phyloP scores from a whole-genome alignment of 148 eudicot genomes.

The Nepenthes gracilis region DNA sequence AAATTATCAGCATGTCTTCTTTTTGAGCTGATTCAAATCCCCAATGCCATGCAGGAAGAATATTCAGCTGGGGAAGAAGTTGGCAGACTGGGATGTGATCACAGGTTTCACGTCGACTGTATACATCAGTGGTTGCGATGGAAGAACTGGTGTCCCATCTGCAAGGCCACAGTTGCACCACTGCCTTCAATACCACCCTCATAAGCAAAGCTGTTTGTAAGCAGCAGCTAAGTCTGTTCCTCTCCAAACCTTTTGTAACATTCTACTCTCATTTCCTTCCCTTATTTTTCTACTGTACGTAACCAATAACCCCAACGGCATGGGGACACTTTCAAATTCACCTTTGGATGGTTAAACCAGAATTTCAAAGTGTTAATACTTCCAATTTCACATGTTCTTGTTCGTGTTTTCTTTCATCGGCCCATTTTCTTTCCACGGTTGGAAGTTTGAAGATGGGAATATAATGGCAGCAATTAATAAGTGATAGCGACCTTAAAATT shows the following conservation, averaged over 20 bases:
- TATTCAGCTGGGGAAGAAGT: slow-evolving; percentile 52
- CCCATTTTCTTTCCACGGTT: too few species aligned
- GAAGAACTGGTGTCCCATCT: slow-evolving; percentile 98
- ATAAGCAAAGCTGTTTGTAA: background rate
- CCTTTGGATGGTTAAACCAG: too few species aligned
- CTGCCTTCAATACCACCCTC: slow-evolving; percentile 11
- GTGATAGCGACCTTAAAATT: too few species aligned
- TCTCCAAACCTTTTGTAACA: background rate
- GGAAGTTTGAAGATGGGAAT: too few species aligned
- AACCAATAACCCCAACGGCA: too few species aligned
- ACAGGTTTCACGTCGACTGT: slow-evolving; percentile 56
- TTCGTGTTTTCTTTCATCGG: too few species aligned
- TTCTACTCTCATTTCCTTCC: too few species aligned
- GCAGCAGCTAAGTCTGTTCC: background rate
- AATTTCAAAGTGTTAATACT: too few species aligned
- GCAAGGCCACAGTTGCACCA: slow-evolving; percentile 57
- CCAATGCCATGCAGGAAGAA: slow-evolving; percentile 57
- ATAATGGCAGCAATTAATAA: too few species aligned
- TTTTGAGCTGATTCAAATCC: background rate
- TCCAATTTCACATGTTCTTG: too few species aligned
- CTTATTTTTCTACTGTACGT: too few species aligned
- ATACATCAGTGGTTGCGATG: slow-evolving; percentile 67
- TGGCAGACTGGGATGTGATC: slow-evolving; percentile 63
- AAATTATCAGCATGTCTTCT: background rate
- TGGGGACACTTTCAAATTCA: too few species aligned